A percentile compares a stretch with the other conserved stretches of the same genome.
Conservation (phyloP, 495 filamentous ascomycete species). For the Trichoderma gamsii region DNA sequence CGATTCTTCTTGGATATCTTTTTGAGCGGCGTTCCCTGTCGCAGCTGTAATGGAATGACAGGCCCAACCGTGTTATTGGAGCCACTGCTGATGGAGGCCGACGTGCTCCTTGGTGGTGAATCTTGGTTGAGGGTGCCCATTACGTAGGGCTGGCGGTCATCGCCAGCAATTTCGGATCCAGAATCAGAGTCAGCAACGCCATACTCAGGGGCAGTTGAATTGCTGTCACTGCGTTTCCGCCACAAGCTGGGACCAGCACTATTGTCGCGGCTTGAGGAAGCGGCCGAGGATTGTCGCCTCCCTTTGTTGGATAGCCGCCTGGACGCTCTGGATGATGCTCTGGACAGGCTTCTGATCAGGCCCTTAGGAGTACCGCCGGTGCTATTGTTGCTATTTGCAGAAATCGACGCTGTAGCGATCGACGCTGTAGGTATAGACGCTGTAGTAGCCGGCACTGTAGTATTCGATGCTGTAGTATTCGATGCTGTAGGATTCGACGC, state of each 20-base stretch:
- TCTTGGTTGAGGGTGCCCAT: constrained; percentile 18
- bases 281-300: constrained; percentile 65
- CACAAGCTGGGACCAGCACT: constrained; percentile 85
- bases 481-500: too few relatives aligned
- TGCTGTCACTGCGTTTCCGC: constrained; percentile 82
- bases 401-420: constrained; percentile 17
- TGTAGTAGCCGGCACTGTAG: constrained; percentile 23
- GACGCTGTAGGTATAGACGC: constrained; percentile 25
- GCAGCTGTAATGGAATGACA: constrained; percentile 61
- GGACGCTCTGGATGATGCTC: constrained; percentile 24
- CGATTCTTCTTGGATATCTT: constrained; percentile 80
- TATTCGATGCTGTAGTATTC: too few relatives aligned
- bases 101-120: constrained; percentile 30
- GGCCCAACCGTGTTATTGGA: constrained; percentile 48
- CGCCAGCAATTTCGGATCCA: constrained; percentile 37
- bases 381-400: constrained; percentile 18
- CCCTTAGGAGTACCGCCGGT: constrained; percentile 14
- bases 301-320: constrained; percentile 28
- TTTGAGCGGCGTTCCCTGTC: constrained; percentile 66
- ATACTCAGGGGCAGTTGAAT: constrained; percentile 50
- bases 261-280: constrained; percentile 68
- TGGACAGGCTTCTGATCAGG: constrained; percentile 43
- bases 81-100: constrained; percentile 29
- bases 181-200: constrained; percentile 63
- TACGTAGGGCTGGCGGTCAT: constrained; percentile 21